These are phyloP conservation scores for Earliella scabrosa DNA, from an alignment of 1,284 basidiomycete species.

Conservation along the genomic window DNA sequence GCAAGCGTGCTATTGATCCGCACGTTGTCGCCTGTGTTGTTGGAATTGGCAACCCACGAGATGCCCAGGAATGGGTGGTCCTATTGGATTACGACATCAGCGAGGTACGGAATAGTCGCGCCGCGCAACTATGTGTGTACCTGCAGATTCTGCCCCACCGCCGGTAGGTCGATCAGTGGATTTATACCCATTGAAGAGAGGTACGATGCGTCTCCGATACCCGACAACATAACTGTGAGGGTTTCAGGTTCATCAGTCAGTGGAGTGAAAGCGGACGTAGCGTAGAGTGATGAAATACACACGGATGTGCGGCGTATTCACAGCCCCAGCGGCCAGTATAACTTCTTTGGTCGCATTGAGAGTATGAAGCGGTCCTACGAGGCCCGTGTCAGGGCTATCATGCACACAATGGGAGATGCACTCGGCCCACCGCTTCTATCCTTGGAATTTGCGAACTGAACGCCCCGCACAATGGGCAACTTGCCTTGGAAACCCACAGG, in stretches of 20 bases:
- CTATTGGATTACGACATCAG: no score
- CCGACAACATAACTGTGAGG: constrained; percentile 37
- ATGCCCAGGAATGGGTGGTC: constrained; percentile 34
- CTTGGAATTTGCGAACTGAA: constrained; percentile 34
- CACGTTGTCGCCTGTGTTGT: constrained; percentile 22
- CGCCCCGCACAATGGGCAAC: constrained; percentile 32
- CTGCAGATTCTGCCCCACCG: constrained; percentile 46
- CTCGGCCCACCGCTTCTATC: constrained; percentile 5
- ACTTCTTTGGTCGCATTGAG: constrained; percentile 27
- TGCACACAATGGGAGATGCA: neutral
- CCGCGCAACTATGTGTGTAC: no score
- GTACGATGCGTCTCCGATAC: constrained; percentile 41
- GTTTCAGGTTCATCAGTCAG: no score
- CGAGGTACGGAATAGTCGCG: no score
- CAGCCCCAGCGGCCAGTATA: constrained; percentile 37
- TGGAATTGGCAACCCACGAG: constrained; percentile 24
- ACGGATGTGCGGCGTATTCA: constrained; percentile 45
- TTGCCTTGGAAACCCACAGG: constrained; percentile 23
- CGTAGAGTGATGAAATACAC: constrained; percentile 9
- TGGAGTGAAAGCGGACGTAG: no score
- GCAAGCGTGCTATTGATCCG: constrained; percentile 12
- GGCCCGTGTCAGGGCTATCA: neutral
- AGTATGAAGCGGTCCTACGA: constrained; percentile 15
- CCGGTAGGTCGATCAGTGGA: constrained; percentile 35
- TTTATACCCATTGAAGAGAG: constrained; percentile 37